phyloP scores from a whole-genome alignment of 2,329 filamentous ascomycete genomes.

The Neopestalotiopsis sp. region DNA sequence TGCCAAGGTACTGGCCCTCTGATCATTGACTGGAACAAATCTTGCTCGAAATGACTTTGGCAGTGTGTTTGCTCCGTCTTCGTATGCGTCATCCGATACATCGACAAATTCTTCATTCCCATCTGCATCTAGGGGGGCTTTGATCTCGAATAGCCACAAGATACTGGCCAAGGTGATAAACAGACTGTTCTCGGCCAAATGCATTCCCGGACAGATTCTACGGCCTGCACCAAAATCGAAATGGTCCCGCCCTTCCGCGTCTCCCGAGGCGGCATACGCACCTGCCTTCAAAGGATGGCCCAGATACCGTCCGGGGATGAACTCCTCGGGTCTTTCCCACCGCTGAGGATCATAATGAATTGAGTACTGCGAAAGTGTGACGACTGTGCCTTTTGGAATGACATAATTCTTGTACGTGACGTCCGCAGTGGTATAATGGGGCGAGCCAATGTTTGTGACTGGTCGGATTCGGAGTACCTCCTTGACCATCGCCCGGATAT shows the following conservation, averaged over 20 bases:
- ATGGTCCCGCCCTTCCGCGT: slow-evolving; percentile 32
- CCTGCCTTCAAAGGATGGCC: slow-evolving; percentile 5
- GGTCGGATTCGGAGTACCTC: slow-evolving; percentile 62
- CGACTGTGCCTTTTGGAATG: slow-evolving; percentile 50
- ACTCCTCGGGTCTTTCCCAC: not conserved
- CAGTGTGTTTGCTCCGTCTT: slow-evolving; percentile 4
- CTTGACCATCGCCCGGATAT: slow-evolving; percentile 58
- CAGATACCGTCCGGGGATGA: not conserved
- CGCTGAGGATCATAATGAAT: not conserved
- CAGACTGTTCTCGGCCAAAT: slow-evolving; percentile 37
- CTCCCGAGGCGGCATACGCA: slow-evolving; percentile 19
- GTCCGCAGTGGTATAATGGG: slow-evolving; percentile 53
- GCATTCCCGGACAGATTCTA: slow-evolving; percentile 41
- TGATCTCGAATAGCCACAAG: slow-evolving; percentile 38
- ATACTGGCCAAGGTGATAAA: slow-evolving; percentile 36
- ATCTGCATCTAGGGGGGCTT: not conserved
- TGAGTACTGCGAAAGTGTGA: not conserved
- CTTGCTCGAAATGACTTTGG: not conserved
- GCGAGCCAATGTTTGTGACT: slow-evolving; percentile 54
- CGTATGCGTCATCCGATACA: slow-evolving; percentile 2
- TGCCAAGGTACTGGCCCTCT: not conserved
- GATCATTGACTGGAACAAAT: not conserved
- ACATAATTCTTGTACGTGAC: slow-evolving; percentile 52
- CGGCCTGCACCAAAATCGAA: slow-evolving; percentile 42
- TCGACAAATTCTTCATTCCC: slow-evolving; percentile 17